A percentile compares a stretch with the other conserved stretches of the same genome.
These are phyloP conservation scores for Phytophthora citrophthora DNA, from an alignment of 352 stramenopile species.

Conservation along the genomic window DNA sequence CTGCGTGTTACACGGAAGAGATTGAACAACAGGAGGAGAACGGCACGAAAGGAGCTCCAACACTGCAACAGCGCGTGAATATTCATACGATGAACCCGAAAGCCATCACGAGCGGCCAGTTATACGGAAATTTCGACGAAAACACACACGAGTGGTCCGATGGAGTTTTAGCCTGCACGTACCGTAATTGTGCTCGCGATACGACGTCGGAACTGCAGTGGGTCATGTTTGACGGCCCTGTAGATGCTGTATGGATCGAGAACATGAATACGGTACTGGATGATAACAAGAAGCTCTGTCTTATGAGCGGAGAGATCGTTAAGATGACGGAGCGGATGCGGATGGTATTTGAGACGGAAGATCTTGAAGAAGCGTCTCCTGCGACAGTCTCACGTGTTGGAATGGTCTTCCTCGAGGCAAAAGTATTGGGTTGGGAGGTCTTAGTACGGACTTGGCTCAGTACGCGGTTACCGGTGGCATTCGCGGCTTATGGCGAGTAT, in stretches of 20 bases:
- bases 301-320: constrained; percentile 96
- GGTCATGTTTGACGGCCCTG: constrained; percentile 94
- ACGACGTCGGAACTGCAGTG: constrained; percentile 90
- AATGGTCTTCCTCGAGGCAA: constrained; percentile 94
- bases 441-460: constrained; percentile 89
- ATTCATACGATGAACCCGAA: constrained; percentile 96
- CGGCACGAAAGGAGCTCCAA: constrained; percentile 29
- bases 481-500: constrained; percentile 45
- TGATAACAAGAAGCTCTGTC: constrained; percentile 94
- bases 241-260: constrained; percentile 96
- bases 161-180: constrained; percentile 94
- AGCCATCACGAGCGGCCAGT: constrained; percentile 92
- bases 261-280: constrained; percentile 97
- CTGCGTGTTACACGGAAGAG: constrained; percentile 63
- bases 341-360: constrained; percentile 97
- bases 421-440: constrained; percentile 91
- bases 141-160: constrained; percentile 96
- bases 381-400: constrained; percentile 93
- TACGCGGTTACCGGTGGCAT: constrained; percentile 49
- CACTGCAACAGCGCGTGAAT: constrained; percentile 68
- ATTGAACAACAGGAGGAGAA: constrained; percentile 31
- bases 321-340: constrained; percentile 95
- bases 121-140: constrained; percentile 95
- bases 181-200: constrained; percentile 90
- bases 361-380: constrained; percentile 87